Conservation (phyloP, 164 flowering plant genomes). For the Echeveria elegans region DNA sequence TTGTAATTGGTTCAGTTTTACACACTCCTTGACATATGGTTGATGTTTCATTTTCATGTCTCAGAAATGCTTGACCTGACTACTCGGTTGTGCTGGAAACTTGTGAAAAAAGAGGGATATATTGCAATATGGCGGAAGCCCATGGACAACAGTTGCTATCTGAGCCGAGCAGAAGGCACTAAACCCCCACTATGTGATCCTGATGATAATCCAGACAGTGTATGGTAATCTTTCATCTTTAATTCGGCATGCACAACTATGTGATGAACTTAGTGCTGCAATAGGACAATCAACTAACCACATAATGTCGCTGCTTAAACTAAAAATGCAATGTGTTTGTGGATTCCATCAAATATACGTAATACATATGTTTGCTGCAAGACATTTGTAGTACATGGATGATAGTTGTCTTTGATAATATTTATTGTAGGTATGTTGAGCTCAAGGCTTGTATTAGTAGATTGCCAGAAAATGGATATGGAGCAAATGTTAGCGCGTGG, state of each 20-base stretch:
- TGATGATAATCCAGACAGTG: constrained; percentile 53
- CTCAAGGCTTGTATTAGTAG: constrained; percentile 79
- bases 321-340: background rate
- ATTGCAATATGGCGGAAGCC: constrained; percentile 74
- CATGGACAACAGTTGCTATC: constrained; percentile 53
- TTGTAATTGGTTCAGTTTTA: background rate
- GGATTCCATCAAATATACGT: background rate
- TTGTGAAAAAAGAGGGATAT: constrained; percentile 58
- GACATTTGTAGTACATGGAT: background rate
- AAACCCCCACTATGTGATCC: constrained; percentile 53
- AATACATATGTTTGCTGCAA: background rate
- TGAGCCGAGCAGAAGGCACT: constrained; percentile 35
- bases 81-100: constrained; percentile 54
- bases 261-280: background rate
- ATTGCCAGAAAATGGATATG: constrained; percentile 79
- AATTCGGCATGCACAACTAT: background rate
- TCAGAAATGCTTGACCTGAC: constrained; percentile 68
- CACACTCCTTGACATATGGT: background rate
- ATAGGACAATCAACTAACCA: background rate
- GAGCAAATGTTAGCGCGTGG: constrained; percentile 70
- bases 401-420: background rate
- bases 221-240: constrained; percentile 37
- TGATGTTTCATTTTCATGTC: constrained; percentile 1
- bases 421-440: constrained; percentile 55
- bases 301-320: background rate